A percentile compares a stretch with the other conserved stretches of the same genome.
phyloP scores from a whole-genome alignment of 140 eudicot species.

The Stevia rebaudiana region DNA sequence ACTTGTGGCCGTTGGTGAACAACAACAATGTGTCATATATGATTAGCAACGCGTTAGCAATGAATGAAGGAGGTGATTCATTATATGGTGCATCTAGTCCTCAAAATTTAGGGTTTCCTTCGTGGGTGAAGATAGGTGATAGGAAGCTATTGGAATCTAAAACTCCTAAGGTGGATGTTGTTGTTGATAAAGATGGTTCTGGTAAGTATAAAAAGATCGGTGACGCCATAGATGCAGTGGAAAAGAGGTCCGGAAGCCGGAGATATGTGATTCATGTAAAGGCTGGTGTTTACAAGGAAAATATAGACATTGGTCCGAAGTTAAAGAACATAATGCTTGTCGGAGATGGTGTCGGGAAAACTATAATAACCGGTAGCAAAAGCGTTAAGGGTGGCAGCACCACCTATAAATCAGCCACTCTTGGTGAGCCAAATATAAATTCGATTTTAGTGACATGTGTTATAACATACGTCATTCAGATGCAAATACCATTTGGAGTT shows the following conservation, averaged over 20 bases:
- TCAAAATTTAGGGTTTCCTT: conserved; percentile 44
- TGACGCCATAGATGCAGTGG: conserved; percentile 61
- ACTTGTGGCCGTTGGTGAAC: conserved; percentile 43
- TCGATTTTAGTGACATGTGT: background rate
- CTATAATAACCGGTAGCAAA: conserved; percentile 67
- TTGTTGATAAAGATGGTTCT: conserved; percentile 84
- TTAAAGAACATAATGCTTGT: conserved; percentile 60
- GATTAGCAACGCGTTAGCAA: conserved; percentile 59
- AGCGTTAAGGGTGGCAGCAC: conserved; percentile 80
- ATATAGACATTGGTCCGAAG: conserved; percentile 42
- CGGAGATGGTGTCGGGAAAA: conserved; percentile 84
- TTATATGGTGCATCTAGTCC: conserved; percentile 10
- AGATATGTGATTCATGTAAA: conserved; percentile 63
- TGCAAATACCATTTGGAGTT: background rate
- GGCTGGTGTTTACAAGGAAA: conserved; percentile 61
- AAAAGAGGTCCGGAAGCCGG: conserved; percentile 41
- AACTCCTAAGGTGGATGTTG: conserved; percentile 37
- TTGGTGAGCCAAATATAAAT: conserved; percentile 47
- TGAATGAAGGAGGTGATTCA: conserved; percentile 43
- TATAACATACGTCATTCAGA: background rate
- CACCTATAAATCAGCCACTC: conserved; percentile 80
- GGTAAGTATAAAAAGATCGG: conserved; percentile 53
- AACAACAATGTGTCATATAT: conserved; percentile 52
- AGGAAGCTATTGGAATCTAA: conserved; percentile 53
- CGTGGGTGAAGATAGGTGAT: conserved; percentile 55